Conservation (phyloP, 306 rosid genomes). For the Leucaena leucocephala region DNA sequence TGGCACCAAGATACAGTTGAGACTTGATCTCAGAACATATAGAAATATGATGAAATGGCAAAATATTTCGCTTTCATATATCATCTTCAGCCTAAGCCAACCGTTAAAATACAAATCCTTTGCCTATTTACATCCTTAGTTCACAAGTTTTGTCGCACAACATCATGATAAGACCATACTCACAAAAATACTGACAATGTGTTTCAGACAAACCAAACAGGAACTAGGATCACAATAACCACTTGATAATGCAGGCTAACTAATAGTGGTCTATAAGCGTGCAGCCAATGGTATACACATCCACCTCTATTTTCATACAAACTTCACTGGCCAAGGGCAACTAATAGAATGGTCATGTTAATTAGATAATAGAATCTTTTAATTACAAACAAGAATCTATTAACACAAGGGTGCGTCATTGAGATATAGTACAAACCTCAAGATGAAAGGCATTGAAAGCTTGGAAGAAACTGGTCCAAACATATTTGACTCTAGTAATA, state of each 20-base stretch:
- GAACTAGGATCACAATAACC: background rate
- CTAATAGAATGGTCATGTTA: background rate
- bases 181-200: background rate
- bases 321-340: background rate
- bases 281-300: background rate
- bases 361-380: background rate
- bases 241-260: background rate
- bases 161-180: background rate
- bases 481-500: constrained; percentile 71
- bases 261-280: background rate
- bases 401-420: background rate
- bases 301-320: background rate
- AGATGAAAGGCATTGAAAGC: constrained; percentile 63
- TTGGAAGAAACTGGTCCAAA: constrained; percentile 66
- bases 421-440: constrained; percentile 56
- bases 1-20: constrained; percentile 23
- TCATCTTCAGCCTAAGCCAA: constrained; percentile 12
- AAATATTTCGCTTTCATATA: background rate
- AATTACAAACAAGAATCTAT: background rate
- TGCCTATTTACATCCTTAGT: background rate
- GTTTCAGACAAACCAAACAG: background rate
- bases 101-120: background rate
- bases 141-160: background rate
- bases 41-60: background rate
- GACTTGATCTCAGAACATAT: constrained; percentile 20